Percentiles rank a stretch among this genome's conserved stretches.
Evolutionary conservation across 1,139 yeast species (phyloP).

Genomic region (Lodderomyces metapsilosis): DNA sequence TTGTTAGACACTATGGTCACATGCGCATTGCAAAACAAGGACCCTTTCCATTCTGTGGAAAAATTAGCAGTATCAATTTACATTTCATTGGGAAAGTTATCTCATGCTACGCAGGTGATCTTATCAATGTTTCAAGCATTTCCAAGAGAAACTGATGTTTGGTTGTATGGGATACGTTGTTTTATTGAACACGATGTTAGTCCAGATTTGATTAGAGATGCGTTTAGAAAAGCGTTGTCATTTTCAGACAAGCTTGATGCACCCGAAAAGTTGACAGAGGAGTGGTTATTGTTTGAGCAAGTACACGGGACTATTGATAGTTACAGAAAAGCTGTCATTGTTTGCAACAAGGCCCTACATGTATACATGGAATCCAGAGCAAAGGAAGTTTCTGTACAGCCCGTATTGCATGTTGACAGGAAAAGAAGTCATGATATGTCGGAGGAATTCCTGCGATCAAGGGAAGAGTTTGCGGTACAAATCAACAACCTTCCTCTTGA

Average conservation of each 20-base stretch:
- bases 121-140: slow-evolving; percentile 27
- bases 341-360: slow-evolving; percentile 7
- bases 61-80: slow-evolving; percentile 32
- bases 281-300: slow-evolving; percentile 41
- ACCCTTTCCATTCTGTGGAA: slow-evolving; percentile 43
- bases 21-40: slow-evolving; percentile 29
- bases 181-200: slow-evolving; percentile 30
- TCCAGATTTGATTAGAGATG: slow-evolving; percentile 17
- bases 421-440: slow-evolving; percentile 10
- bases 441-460: slow-evolving; percentile 33
- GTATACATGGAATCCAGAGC: neutral
- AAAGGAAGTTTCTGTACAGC: neutral
- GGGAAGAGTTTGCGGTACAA: slow-evolving; percentile 56
- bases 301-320: slow-evolving; percentile 29
- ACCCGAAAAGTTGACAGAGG: slow-evolving; percentile 52
- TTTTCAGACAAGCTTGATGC: slow-evolving; percentile 37
- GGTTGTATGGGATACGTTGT: slow-evolving; percentile 39
- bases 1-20: slow-evolving; percentile 10
- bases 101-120: slow-evolving; percentile 27
- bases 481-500: slow-evolving; percentile 38
- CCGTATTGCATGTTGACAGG: neutral
- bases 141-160: slow-evolving; percentile 39
- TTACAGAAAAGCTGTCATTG: slow-evolving; percentile 21
- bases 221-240: slow-evolving; percentile 34
- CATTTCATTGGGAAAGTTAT: slow-evolving; percentile 24